Base-by-base conservation (phyloP, 2,329 filamentous ascomycete genomes). In the Scytalidium lignicola region DNA sequence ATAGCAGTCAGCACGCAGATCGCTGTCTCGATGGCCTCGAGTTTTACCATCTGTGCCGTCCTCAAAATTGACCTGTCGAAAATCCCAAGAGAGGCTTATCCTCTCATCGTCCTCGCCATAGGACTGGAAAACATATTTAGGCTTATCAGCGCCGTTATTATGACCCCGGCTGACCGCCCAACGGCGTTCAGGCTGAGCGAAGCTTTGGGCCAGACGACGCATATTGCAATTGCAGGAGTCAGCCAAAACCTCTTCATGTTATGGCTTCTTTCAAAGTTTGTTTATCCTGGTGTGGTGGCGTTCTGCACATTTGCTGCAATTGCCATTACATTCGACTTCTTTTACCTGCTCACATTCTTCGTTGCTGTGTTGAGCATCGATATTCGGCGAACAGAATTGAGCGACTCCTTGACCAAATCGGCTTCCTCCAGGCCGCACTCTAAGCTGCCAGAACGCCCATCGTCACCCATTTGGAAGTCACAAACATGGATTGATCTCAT, bases 311-410 rank as follows among this genome's bases (percentile, higher is more conserved):
- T 91, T 64, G 83, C 85, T 2, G 83, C 83, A 2, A 79, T 91
- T 46, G 88, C 87, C 1, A 79, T 89, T 13, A 67, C 86, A 1
- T 85, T 91, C 58, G 88, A 92, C 65, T 86, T 87, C 53, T 82
- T 90, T 59, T 90, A 87, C 60, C 74, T 90, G 19, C 77, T 88
- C 7, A 91, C 87, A 0, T 91, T 90, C 67, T 91, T 92, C 61
- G 73, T 90, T 3, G 82, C 87, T 1, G 86, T 92, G 12, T 71
- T 92, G 20, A 90, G 86, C 59, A 83, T 92, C 41, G 88, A 92
- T 63, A 86, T 92, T 9, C 79, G 83, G 19, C 77, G 88, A 56
- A 81, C 86, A 50, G 88, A 92, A 67, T 75, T 92, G 0, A 82
- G 83, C 56, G 87, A 92, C 62, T 83, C 85, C 2, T 69, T 91